These are phyloP conservation scores for Diplodia mutila DNA, from an alignment of 2,329 filamentous ascomycete species.

Conservation along the genomic window DNA sequence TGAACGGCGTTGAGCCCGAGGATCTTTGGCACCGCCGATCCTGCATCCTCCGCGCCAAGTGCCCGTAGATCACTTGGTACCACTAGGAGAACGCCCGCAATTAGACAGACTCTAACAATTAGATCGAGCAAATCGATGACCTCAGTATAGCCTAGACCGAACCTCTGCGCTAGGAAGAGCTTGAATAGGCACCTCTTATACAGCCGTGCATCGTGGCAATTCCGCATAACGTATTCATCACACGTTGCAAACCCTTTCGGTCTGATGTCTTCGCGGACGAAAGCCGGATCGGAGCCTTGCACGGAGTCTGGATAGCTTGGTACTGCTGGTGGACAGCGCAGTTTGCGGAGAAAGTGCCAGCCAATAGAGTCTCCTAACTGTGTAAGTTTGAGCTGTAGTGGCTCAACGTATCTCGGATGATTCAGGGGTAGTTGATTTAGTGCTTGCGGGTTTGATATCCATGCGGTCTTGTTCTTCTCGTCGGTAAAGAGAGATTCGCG, in stretches of 20 bases:
- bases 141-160: slow-evolving; percentile 43
- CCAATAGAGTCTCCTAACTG: slow-evolving; percentile 34
- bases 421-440: slow-evolving; percentile 44
- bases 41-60: neutral
- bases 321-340: slow-evolving; percentile 47
- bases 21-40: neutral
- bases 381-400: neutral
- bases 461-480: slow-evolving; percentile 62
- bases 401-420: slow-evolving; percentile 30
- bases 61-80: neutral
- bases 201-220: slow-evolving; percentile 28
- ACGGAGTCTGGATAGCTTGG: slow-evolving; percentile 38
- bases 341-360: slow-evolving; percentile 43
- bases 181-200: slow-evolving; percentile 47
- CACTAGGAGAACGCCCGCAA: neutral
- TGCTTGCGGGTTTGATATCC: slow-evolving; percentile 57
- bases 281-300: slow-evolving; percentile 3
- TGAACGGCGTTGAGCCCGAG: slow-evolving; percentile 7
- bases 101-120: slow-evolving; percentile 30
- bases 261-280: slow-evolving; percentile 43
- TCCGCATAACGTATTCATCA: slow-evolving; percentile 42
- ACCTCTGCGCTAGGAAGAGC: slow-evolving; percentile 48
- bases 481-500: slow-evolving; percentile 57
- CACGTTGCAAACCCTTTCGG: slow-evolving; percentile 44
- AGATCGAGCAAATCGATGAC: slow-evolving; percentile 36